These are phyloP conservation scores for Centella asiatica DNA, from an alignment of 129 eudicot species.

Conservation along the genomic window DNA sequence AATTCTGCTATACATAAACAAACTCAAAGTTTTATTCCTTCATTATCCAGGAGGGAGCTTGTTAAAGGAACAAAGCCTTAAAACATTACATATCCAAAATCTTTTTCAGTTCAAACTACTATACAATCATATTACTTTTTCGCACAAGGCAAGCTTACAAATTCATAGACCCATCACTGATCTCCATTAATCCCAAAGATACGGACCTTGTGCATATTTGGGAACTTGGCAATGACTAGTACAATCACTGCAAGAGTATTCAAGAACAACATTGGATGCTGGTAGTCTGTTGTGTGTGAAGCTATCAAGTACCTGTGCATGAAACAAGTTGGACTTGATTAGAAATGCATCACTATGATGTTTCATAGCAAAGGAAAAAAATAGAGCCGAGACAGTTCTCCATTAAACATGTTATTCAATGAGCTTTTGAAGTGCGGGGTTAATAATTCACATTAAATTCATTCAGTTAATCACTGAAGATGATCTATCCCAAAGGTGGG, in stretches of 20 bases:
- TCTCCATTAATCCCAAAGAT: conserved; percentile 69
- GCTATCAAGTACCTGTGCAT: conserved; percentile 66
- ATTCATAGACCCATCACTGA: conserved; percentile 19
- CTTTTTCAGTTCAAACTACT: conserved; percentile 17
- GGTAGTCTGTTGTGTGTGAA: conserved; percentile 68
- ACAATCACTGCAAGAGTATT: conserved; percentile 55
- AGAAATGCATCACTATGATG: not conserved
- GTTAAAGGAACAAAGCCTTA: not conserved
- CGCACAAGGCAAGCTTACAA: not conserved
- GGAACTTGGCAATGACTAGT: conserved; percentile 62
- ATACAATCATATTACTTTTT: conserved; percentile 9
- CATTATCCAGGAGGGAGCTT: conserved; percentile 3
- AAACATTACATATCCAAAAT: conserved; percentile 16
- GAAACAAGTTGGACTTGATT: not conserved
- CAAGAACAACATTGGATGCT: conserved; percentile 57
- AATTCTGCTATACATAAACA: conserved; percentile 20
- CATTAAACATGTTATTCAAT: no score
- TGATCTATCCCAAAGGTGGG: no score
- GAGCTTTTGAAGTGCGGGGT: no score
- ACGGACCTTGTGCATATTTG: conserved; percentile 74
- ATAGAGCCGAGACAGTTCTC: not conserved
- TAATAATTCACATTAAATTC: no score
- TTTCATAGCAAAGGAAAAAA: not conserved
- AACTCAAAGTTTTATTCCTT: conserved; percentile 17
- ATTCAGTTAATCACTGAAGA: no score